Base-by-base conservation (phyloP, 192 early-diverging fungal species). In the Gamsiella multidivaricata region DNA sequence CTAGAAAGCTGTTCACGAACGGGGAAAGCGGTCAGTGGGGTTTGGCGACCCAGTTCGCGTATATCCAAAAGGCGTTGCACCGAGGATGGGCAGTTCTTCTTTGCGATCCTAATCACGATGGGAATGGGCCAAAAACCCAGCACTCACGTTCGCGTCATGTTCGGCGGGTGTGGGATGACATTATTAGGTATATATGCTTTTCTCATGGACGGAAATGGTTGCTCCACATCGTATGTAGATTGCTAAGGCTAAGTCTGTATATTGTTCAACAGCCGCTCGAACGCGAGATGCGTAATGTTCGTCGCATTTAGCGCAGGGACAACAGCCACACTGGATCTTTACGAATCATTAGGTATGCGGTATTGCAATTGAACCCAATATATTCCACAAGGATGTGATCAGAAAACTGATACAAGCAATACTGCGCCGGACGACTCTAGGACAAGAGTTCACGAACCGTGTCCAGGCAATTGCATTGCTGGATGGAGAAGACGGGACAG, bases 1-100 rank as follows among this genome's bases (percentile, higher is more conserved):
- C 73, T 8, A 23, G 73, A 3, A 76, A 76, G 25, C 36, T 68
- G 20, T 76, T 76, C 39, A 76, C 73, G n/a, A 76, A 76, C 18
- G 73, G 73, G 12, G 31, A 55, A 18, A 22, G 37, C n/a, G 46
- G 20, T 14, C 57, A 76, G 49, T 76, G 57, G 52, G 11, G 36
- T 3, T 34, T 55, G 2, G 73, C 65, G 14, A 61, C 65, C 4
- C 73, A 76, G 53, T 55, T 76, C 4, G 59, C 73, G 0, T 76
- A 67, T 29, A 76, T 76, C 31, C 37, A 76, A 10, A 43, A 52
- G 28, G 73, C 73, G 0, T 5, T 37, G 12, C 29, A 49, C 0
- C 34, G 47, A 7, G 59, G 59, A 15, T 76, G 73, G 73, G 64
- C 64, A 3, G 25, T 76, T n/a, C 28, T 76, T 12, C 59, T 76